Evolutionary conservation across 2,329 filamentous ascomycete genomes (phyloP), one percentile per base, ranked within the genome.

Genomic region (Xylariaceae sp.): DNA sequence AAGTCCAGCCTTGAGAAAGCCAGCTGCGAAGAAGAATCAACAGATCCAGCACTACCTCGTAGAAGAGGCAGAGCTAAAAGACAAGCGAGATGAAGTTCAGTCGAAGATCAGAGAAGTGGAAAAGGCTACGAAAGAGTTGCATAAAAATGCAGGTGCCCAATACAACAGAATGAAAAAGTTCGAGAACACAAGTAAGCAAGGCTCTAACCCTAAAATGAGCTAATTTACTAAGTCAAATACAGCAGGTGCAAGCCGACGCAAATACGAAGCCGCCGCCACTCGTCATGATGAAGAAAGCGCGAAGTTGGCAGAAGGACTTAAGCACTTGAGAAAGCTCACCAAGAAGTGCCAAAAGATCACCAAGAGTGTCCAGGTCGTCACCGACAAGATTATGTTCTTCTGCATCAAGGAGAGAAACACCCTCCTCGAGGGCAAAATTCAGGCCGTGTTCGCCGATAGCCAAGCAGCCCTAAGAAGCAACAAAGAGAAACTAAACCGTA

Each of bases 1-100:
- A n/a, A 33, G n/a, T 30, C 46, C 52, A 9, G 52, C 52, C 17
- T 27, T 55, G 27, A 48, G 44, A 10, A 52, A 47, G 18, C 14
- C 32, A 14, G 49, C 47, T n/a, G 47, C 46, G 3, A 55, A 11
- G 17, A 33, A 30, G 0, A 50, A 55, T 17, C 3, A 1, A 5
- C 11, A 41, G 11, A 45, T 55, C 10, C 52, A 52, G 31, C 6
- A 5, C 11, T 27, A 17, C 22, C 19, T 41, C 3, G 5, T 9
- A 6, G 31, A 45, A 40, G 47, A 49, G 40, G n/a, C 38, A 17
- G 11, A 6, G 1, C 17, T 18, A 9, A 41, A 46, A 32, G 2
- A 12, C 33, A 46, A 36, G 11, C 3, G 14, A 27, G 27, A 17
- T 31, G 42, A 41, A 10, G 18, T 12, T 11, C 30, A 35, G 40